phyloP scores from a whole-genome alignment of 2,329 filamentous ascomycete species.

The Emmonsiellopsis sp. region DNA sequence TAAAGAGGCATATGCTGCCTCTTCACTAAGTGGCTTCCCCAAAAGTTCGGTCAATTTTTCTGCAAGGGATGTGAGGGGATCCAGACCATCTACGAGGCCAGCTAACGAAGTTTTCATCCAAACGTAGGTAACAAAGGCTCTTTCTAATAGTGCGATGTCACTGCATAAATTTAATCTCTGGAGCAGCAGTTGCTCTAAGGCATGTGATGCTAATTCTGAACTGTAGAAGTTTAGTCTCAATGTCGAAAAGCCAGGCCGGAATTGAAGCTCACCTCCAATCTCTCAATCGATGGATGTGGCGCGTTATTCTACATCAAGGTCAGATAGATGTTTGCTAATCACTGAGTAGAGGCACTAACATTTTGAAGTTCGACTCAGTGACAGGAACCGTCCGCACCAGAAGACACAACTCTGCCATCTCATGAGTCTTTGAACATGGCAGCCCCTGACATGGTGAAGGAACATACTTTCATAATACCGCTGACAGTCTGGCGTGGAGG shows the following conservation, averaged over 20 bases:
- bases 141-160: slow-evolving; percentile 56
- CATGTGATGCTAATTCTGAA: slow-evolving; percentile 28
- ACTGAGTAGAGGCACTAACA: slow-evolving; percentile 23
- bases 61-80: slow-evolving; percentile 14
- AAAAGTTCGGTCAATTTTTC: slow-evolving; percentile 35
- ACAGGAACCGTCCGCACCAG: slow-evolving; percentile 54
- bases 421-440: neutral
- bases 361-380: slow-evolving; percentile 55
- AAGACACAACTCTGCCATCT: slow-evolving; percentile 41
- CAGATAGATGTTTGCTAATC: neutral
- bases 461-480: slow-evolving; percentile 33
- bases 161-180: slow-evolving; percentile 44
- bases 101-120: slow-evolving; percentile 52
- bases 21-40: slow-evolving; percentile 42
- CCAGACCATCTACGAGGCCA: slow-evolving; percentile 24
- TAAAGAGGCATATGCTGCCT: slow-evolving; percentile 46
- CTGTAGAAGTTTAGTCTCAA: slow-evolving; percentile 15
- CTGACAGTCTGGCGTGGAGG: slow-evolving; percentile 24
- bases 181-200: slow-evolving; percentile 56
- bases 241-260: slow-evolving; percentile 18
- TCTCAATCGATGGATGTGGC: slow-evolving; percentile 58
- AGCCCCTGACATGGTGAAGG: neutral
- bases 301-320: slow-evolving; percentile 40
- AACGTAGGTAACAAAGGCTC: slow-evolving; percentile 56
- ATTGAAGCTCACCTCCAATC: slow-evolving; percentile 42